These are phyloP conservation scores for Xylariaceae sp. DNA, from an alignment of 2,329 filamentous ascomycete genomes.

Conservation along the genomic window DNA sequence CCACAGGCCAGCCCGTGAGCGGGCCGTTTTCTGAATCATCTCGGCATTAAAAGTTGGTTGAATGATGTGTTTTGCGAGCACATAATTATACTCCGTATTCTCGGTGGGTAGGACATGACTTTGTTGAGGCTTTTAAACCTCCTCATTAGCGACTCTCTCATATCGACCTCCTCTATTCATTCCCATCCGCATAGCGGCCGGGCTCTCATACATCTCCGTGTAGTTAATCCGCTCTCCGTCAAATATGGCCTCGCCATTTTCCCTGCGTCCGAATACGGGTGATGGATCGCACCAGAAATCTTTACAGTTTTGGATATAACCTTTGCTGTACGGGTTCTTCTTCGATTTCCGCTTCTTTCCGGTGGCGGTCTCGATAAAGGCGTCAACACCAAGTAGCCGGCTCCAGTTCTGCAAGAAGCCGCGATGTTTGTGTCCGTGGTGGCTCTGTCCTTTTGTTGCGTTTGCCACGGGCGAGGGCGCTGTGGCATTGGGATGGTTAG, in stretches of 20 bases:
- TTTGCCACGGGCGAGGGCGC: conserved; percentile 39
- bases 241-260: conserved; percentile 68
- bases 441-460: conserved; percentile 28
- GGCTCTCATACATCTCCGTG: conserved; percentile 81
- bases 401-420: conserved; percentile 75
- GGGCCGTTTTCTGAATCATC: conserved; percentile 5
- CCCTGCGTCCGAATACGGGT: conserved; percentile 68
- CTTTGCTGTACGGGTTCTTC: conserved; percentile 79
- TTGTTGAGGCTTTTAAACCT: conserved; percentile 36
- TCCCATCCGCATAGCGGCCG: conserved; percentile 56
- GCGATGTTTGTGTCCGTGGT: conserved; percentile 48
- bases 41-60: conserved; percentile 10
- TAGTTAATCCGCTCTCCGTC: conserved; percentile 81
- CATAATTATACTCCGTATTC: background rate
- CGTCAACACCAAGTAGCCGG: conserved; percentile 81
- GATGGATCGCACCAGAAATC: conserved; percentile 96
- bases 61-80: background rate
- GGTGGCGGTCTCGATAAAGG: conserved; percentile 87
- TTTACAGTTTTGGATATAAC: conserved; percentile 80
- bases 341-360: conserved; percentile 52
- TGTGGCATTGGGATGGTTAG: conserved; percentile 56
- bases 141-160: conserved; percentile 56
- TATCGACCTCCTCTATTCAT: conserved; percentile 50
- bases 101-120: background rate
- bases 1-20: conserved; percentile 2